Conservation (phyloP, 768 basidiomycete species). For the Tylopilus balloui region DNA sequence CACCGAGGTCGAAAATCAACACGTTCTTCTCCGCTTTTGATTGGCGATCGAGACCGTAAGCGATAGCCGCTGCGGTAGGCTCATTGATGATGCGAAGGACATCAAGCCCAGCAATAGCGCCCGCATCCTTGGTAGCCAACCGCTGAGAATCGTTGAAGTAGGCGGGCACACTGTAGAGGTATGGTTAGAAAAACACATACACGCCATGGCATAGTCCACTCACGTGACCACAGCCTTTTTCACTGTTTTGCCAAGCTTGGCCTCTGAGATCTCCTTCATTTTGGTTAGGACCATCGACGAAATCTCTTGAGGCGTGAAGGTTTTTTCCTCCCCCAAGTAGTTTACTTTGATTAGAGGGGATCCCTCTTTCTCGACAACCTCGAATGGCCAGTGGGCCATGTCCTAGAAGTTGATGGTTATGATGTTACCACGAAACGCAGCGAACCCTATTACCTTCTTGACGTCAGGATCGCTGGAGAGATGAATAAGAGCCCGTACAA, state of each 20-base stretch:
- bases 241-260: slow-evolving; percentile 96
- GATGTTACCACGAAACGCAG: background rate
- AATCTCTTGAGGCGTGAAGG: slow-evolving; percentile 97
- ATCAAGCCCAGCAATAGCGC: slow-evolving; percentile 95
- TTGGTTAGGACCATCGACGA: slow-evolving; percentile 99
- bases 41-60: slow-evolving; percentile 96
- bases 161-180: slow-evolving; percentile 71
- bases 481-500: slow-evolving; percentile 1
- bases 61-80: slow-evolving; percentile 98
- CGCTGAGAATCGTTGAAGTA: slow-evolving; percentile 99
- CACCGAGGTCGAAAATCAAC: slow-evolving; percentile 98
- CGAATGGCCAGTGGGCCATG: slow-evolving; percentile 96
- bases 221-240: slow-evolving; percentile 99
- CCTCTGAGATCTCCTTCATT: slow-evolving; percentile 99
- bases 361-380: slow-evolving; percentile 94
- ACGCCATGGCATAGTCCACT: slow-evolving; percentile 30
- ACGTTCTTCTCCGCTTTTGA: slow-evolving; percentile 95
- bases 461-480: slow-evolving; percentile 81
- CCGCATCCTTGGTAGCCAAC: slow-evolving; percentile 98
- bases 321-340: slow-evolving; percentile 92
- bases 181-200: slow-evolving; percentile 1
- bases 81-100: slow-evolving; percentile 99
- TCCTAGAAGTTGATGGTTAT: slow-evolving; percentile 48
- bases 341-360: slow-evolving; percentile 96
- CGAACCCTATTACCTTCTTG: slow-evolving; percentile 54